Evolutionary conservation across 2,329 filamentous ascomycete genomes (phyloP).

Genomic region (Microdochium paspali): DNA sequence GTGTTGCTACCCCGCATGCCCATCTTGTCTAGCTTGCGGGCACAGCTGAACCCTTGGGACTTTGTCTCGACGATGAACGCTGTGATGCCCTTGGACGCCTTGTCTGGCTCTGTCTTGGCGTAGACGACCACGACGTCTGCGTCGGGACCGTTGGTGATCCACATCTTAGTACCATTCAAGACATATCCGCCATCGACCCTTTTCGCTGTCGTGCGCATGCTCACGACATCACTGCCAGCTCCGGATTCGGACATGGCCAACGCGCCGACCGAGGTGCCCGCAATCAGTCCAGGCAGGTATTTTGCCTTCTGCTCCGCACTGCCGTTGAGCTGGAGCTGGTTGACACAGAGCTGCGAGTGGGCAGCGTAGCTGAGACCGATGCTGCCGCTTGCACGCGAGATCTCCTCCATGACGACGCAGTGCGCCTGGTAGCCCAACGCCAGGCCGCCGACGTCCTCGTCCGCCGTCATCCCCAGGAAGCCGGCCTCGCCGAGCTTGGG

Average conservation of each 20-base stretch:
- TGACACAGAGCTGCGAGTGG: conserved; percentile 92
- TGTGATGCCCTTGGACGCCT: conserved; percentile 82
- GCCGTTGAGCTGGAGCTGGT: conserved; percentile 90
- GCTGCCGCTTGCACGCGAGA: conserved; percentile 75
- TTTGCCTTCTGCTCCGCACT: conserved; percentile 66
- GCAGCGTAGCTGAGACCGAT: conserved; percentile 91
- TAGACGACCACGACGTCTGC: conserved; percentile 94
- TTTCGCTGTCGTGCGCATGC: conserved; percentile 82
- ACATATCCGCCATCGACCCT: conserved; percentile 76
- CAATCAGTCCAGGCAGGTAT: conserved; percentile 72
- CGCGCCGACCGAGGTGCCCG: conserved; percentile 73
- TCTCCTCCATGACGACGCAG: conserved; percentile 89
- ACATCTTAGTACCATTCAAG: conserved; percentile 93
- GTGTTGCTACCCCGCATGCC: conserved; percentile 97
- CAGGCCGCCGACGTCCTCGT: conserved; percentile 83
- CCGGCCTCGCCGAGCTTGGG: conserved; percentile 84
- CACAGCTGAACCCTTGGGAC: conserved; percentile 69
- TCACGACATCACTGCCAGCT: conserved; percentile 86
- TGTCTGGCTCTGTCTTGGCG: conserved; percentile 79
- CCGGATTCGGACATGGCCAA: conserved; percentile 93
- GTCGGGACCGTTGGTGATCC: conserved; percentile 97
- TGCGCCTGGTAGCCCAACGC: conserved; percentile 95
- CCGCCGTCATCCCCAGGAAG: conserved; percentile 85
- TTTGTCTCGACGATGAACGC: conserved; percentile 79
- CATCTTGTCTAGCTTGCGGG: conserved; percentile 91